Evolutionary conservation across 805 yeast species (phyloP), one percentile per base, ranked within the genome.

Genomic region (Kazachstania psychrophila): DNA sequence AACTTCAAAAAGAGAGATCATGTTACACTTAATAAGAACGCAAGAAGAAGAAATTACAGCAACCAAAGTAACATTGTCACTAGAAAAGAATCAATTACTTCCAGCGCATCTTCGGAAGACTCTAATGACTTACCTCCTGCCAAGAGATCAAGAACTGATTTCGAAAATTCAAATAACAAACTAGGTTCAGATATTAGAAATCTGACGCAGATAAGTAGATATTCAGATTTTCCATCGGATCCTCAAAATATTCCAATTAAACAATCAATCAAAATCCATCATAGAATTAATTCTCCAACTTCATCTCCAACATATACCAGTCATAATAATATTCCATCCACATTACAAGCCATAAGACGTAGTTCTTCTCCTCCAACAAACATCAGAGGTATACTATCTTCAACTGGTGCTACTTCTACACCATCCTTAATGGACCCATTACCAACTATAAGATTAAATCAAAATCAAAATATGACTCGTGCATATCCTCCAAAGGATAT

Each of bases 1-100:
- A 70, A 70, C 42, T 75, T 75, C 54, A 61, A 60, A 42, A 63
- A 70, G 31, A 54, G 49, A 34, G 38, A 49, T 9, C 40, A 38
- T 13, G 36, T 39, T 8, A 32, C 26, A 18, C 17, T 39, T n/a
- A 34, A 23, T 16, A 31, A 29, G 22, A 39, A 39, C 4, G n/a
- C 23, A 11, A 31, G 31, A 23, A 35, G 36, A 25, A 32, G 38
- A 24, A 35, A 24, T 13, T 4, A 24, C 18, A 19, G 18, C 16
- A 31, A 31, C 17, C 22, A 22, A 6, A 31, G n/a, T 12, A 27
- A 27, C 29, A 27, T 5, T 16, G 13, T 15, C 24, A 27, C 29
- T 16, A 16, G n/a, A n/a, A n/a, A n/a, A n/a, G n/a, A n/a, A n/a
- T n/a, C n/a, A n/a, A n/a, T n/a, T n/a, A n/a, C n/a, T n/a, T n/a